Evolutionary conservation across 2,329 filamentous ascomycete species (phyloP).

Genomic region (Dactylellina sp.): DNA sequence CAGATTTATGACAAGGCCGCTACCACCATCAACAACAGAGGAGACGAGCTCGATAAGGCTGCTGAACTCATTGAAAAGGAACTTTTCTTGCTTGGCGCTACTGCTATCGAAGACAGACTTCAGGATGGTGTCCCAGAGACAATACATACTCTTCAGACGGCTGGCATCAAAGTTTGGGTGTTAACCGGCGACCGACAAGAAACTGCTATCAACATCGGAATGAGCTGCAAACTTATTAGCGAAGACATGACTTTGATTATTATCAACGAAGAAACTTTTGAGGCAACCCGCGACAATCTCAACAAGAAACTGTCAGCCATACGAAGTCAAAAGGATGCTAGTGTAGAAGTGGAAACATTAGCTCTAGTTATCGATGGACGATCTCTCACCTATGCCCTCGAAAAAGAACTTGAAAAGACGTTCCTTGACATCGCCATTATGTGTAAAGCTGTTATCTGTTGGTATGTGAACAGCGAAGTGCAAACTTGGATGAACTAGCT

Average conservation of each 20-base stretch:
- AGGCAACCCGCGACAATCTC: constrained; percentile 85
- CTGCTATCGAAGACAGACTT: constrained; percentile 94
- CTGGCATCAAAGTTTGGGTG: constrained; percentile 99
- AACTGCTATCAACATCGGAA: constrained; percentile 99
- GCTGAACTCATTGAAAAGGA: constrained; percentile 95
- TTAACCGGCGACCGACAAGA: constrained; percentile 97
- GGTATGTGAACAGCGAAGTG: constrained; percentile 64
- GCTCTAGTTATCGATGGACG: constrained; percentile 97
- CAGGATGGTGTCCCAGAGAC: constrained; percentile 98
- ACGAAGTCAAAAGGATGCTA: constrained; percentile 80
- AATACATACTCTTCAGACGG: constrained; percentile 94
- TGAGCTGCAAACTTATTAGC: constrained; percentile 98
- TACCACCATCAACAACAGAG: constrained; percentile 91
- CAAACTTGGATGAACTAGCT: constrained; percentile 5
- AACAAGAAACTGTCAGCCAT: constrained; percentile 95
- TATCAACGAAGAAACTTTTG: constrained; percentile 86
- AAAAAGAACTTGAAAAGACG: constrained; percentile 90
- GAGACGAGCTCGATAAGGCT: constrained; percentile 95
- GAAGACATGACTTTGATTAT: constrained; percentile 99
- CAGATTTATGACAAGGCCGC: constrained; percentile 86
- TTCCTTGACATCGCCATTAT: constrained; percentile 93
- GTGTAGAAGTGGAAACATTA: constrained; percentile 83
- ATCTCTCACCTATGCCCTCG: constrained; percentile 90
- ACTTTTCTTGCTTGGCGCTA: constrained; percentile 90
- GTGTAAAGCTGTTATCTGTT: constrained; percentile 99